Evolutionary conservation across 2,329 filamentous ascomycete species (phyloP).

Genomic region (Cercospora sesami): DNA sequence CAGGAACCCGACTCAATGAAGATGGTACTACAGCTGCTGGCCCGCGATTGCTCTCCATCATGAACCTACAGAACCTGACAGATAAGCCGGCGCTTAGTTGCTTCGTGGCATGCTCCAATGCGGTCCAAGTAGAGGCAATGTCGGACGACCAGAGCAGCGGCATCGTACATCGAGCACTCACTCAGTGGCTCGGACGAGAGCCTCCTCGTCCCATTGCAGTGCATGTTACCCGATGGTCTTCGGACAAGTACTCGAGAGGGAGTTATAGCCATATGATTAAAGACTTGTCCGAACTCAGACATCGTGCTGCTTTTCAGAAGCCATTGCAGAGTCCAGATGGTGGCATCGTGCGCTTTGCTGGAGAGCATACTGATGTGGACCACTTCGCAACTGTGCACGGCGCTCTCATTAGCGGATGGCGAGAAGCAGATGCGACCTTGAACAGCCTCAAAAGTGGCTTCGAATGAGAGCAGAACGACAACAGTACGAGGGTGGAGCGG

Average conservation of each 20-base stretch:
- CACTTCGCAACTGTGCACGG: slow-evolving; percentile 35
- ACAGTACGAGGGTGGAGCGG: neutral
- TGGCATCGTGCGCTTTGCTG: slow-evolving; percentile 29
- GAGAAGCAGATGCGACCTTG: slow-evolving; percentile 29
- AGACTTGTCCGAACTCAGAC: slow-evolving; percentile 23
- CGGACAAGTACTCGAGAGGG: slow-evolving; percentile 25
- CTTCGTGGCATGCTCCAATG: slow-evolving; percentile 32
- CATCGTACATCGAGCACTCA: slow-evolving; percentile 29
- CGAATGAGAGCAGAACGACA: neutral
- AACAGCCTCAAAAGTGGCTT: slow-evolving; percentile 10
- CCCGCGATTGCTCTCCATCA: slow-evolving; percentile 23
- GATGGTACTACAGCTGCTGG: slow-evolving; percentile 22
- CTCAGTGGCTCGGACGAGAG: slow-evolving; percentile 26
- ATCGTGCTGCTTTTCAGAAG: slow-evolving; percentile 26
- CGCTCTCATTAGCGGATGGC: slow-evolving; percentile 31
- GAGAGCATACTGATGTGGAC: slow-evolving; percentile 31
- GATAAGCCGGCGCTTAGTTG: slow-evolving; percentile 25
- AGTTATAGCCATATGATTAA: slow-evolving; percentile 34
- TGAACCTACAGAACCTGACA: slow-evolving; percentile 30
- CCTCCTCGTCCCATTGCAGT: slow-evolving; percentile 27
- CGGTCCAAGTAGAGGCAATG: slow-evolving; percentile 26
- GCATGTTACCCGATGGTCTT: slow-evolving; percentile 31
- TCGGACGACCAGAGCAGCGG: slow-evolving; percentile 22
- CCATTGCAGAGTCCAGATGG: slow-evolving; percentile 19
- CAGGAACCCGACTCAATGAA: slow-evolving; percentile 25